These are phyloP conservation scores for Cyclotella cryptica DNA, from an alignment of 108 stramenopile genomes.

Conservation along the genomic window DNA sequence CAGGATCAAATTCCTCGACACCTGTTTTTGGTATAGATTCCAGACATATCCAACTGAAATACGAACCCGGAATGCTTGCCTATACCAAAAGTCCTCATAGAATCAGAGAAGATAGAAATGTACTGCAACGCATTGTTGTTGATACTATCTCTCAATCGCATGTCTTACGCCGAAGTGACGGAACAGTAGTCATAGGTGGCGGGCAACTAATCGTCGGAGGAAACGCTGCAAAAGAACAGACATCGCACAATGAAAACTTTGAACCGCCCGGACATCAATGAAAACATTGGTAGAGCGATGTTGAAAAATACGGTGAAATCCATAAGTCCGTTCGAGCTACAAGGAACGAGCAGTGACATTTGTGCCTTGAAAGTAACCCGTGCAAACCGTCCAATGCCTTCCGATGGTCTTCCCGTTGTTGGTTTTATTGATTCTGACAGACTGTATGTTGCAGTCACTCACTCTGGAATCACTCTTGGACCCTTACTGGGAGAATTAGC, in stretches of 20 bases:
- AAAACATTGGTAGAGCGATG: conserved; percentile 29
- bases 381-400: conserved; percentile 72
- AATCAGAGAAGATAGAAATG: neutral
- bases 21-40: conserved; percentile 36
- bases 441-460: conserved; percentile 61
- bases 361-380: conserved; percentile 18
- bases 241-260: neutral
- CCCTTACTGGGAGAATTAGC: conserved; percentile 63
- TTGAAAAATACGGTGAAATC: conserved; percentile 22
- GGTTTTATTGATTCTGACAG: conserved; percentile 51
- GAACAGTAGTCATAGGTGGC: conserved; percentile 62
- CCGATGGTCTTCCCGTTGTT: conserved; percentile 69
- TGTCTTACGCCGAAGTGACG: conserved; percentile 61
- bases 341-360: conserved; percentile 17
- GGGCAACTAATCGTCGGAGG: conserved; percentile 67
- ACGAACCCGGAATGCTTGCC: conserved; percentile 59
- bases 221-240: neutral
- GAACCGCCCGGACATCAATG: conserved; percentile 1
- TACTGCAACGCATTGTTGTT: conserved; percentile 54
- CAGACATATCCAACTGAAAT: conserved; percentile 36
- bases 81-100: conserved; percentile 27
- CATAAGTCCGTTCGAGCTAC: conserved; percentile 20
- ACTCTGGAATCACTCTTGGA: conserved; percentile 72
- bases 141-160: conserved; percentile 65
- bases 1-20: conserved; percentile 52